These are phyloP conservation scores for Russula sp. DNA, from an alignment of 768 basidiomycete species.

Conservation along the genomic window DNA sequence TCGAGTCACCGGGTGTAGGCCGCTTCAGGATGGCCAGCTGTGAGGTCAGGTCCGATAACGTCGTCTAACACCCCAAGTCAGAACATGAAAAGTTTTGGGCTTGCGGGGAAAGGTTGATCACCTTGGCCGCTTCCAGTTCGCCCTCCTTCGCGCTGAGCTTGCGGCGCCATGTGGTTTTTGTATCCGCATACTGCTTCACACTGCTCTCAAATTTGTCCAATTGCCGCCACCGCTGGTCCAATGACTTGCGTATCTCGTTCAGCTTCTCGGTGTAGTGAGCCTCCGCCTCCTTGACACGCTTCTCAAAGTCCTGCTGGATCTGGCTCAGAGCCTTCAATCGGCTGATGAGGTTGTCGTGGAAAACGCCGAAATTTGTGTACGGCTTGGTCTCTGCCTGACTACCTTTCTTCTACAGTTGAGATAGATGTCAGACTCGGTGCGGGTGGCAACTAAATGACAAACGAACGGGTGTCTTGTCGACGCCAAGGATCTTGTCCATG, in stretches of 20 bases:
- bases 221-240: conserved; percentile 84
- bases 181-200: conserved; percentile 73
- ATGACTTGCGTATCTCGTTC: conserved; percentile 72
- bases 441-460: neutral
- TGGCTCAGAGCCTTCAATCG: conserved; percentile 79
- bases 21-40: conserved; percentile 61
- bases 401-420: conserved; percentile 53
- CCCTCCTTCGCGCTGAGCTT: conserved; percentile 79
- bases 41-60: conserved; percentile 63
- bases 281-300: conserved; percentile 74
- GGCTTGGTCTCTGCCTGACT: conserved; percentile 80
- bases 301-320: conserved; percentile 83
- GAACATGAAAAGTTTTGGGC: neutral
- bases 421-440: neutral
- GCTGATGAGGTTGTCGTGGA: conserved; percentile 90
- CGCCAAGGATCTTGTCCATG: conserved; percentile 87
- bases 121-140: conserved; percentile 86
- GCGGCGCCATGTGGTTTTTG: conserved; percentile 76
- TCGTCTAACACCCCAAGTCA: conserved; percentile 38
- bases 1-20: conserved; percentile 50
- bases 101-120: conserved; percentile 27
- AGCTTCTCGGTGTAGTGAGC: conserved; percentile 63
- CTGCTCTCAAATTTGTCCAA: conserved; percentile 88
- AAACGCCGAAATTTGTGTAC: conserved; percentile 87
- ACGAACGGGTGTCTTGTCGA: conserved; percentile 77